Percentiles rank a stretch among this genome's conserved stretches.
Evolutionary conservation across 2,329 filamentous ascomycete genomes (phyloP).

Genomic region (Fusarium sarcochroum): DNA sequence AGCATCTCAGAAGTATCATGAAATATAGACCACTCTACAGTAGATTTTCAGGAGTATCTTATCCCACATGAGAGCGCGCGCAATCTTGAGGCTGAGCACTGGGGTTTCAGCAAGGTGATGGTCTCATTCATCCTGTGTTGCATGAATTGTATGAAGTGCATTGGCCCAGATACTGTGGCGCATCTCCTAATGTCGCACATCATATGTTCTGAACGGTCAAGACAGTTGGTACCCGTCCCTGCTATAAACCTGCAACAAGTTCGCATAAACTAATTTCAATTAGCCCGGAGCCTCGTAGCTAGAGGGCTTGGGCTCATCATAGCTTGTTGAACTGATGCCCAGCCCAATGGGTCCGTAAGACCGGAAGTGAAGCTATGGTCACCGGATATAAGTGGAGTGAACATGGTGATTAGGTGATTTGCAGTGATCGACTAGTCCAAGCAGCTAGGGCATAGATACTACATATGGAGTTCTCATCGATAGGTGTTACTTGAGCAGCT

Average conservation of each 20-base stretch:
- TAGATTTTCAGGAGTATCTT: neutral
- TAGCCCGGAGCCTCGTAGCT: neutral
- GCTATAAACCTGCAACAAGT: neutral
- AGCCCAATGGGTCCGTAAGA: too few species aligned
- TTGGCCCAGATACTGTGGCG: neutral
- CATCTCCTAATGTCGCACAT: neutral
- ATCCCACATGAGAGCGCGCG: neutral
- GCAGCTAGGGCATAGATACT: neutral
- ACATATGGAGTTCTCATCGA: neutral
- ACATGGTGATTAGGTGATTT: neutral
- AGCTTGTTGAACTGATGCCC: neutral
- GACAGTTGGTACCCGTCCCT: neutral
- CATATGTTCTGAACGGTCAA: neutral
- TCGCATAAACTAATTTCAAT: slow-evolving; percentile 13
- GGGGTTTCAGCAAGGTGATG: neutral
- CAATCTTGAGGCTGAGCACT: neutral
- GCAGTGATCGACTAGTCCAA: neutral
- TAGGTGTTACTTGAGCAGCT: neutral
- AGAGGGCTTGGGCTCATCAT: neutral
- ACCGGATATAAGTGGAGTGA: neutral
- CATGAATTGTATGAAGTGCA: neutral
- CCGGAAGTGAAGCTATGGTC: neutral
- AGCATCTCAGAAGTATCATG: neutral
- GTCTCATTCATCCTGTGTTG: neutral
- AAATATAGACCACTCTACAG: slow-evolving; percentile 14